Percentiles rank a stretch among this genome's conserved stretches.
phyloP scores from a whole-genome alignment of 2,329 filamentous ascomycete species.

The Ophiognomonia clavigignenti-juglandacearum region DNA sequence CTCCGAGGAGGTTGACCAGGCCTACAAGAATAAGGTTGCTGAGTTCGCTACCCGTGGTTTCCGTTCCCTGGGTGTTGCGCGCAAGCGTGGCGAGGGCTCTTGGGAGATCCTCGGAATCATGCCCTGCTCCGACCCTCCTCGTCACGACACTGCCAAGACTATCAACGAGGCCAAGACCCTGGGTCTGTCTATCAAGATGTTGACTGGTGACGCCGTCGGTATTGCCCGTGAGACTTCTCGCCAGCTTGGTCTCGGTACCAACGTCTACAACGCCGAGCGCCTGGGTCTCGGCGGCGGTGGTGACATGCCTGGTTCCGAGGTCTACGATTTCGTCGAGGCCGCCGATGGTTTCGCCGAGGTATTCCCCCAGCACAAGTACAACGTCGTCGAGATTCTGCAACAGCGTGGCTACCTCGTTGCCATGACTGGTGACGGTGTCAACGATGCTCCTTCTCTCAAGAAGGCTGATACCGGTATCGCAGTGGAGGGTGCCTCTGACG shows the following conservation, averaged over 20 bases:
- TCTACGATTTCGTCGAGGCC: conserved; percentile 93
- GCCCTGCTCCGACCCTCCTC: conserved; percentile 88
- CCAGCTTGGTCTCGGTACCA: conserved; percentile 86
- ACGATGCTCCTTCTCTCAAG: conserved; percentile 87
- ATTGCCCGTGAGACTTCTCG: conserved; percentile 89
- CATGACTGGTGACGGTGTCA: conserved; percentile 96
- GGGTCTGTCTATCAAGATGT: conserved; percentile 90
- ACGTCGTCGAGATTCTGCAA: conserved; percentile 88
- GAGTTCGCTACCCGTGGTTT: conserved; percentile 92
- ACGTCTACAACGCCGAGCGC: conserved; percentile 90
- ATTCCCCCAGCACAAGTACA: conserved; percentile 94
- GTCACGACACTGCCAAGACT: conserved; percentile 85
- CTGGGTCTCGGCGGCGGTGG: conserved; percentile 85
- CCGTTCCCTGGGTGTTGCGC: conserved; percentile 88
- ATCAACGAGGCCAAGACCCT: conserved; percentile 85
- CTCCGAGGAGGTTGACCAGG: conserved; percentile 69
- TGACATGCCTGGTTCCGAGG: conserved; percentile 89
- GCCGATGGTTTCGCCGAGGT: conserved; percentile 94
- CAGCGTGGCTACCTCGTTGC: conserved; percentile 90
- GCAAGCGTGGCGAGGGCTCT: conserved; percentile 73
- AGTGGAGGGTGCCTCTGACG: conserved; percentile 86
- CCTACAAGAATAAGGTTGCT: conserved; percentile 88
- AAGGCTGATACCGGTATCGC: conserved; percentile 97
- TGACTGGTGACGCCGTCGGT: conserved; percentile 90
- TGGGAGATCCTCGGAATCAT: conserved; percentile 96